Base-by-base conservation (phyloP, 2,329 filamentous ascomycete genomes). In the Penicillium oxalicum region DNA sequence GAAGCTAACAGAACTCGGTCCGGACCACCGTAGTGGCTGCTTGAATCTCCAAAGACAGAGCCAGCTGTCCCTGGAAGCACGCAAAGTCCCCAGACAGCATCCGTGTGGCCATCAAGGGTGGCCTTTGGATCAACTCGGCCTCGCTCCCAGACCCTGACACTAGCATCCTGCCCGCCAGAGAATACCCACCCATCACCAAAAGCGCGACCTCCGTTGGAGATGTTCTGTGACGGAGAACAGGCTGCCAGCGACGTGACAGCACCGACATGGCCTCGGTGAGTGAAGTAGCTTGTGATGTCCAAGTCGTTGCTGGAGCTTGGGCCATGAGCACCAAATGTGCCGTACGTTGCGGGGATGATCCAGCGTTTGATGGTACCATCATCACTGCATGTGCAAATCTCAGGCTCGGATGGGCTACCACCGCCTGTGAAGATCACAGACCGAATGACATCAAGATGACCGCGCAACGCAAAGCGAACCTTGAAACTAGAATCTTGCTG, bases 101-200 rank as follows among this genome's bases (percentile, higher is more conserved):
- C 93, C 0, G 87, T 95, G 63, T 97, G 93, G 0, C 91, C 91
- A 57, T 96, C 89, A 4, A 98, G 76, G 0, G 90, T 95, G 2
- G 90, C 90, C 70, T 97, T 97, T 6, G 93, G 90, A 65, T 97
- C 93, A 29, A 98, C 89, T 40, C 91, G 79, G 27, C 91, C 91
- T 44, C 91, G 82, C 69, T 98, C 91, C 93, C 93, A 98, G 0
- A 98, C 90, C 28, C 91, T 83, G 34, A 98, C 84, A 5, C 89
- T 95, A 13, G 88, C 83, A 69, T 98, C 93, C 67, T 96, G 90
- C 4, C 93, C 93, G 52, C 93, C 93, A 4, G 91, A 97, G 70
- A 98, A 98, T 56, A 98, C 91, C 93, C 93, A 98, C 27, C 93
- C 93, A 60, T 97, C 93, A 29, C 91, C 91, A 60, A 87, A 83